Percentiles rank a stretch among this genome's conserved stretches.
Evolutionary conservation across 2,329 filamentous ascomycete genomes (phyloP).

Genomic region (Fusarium irregulare): DNA sequence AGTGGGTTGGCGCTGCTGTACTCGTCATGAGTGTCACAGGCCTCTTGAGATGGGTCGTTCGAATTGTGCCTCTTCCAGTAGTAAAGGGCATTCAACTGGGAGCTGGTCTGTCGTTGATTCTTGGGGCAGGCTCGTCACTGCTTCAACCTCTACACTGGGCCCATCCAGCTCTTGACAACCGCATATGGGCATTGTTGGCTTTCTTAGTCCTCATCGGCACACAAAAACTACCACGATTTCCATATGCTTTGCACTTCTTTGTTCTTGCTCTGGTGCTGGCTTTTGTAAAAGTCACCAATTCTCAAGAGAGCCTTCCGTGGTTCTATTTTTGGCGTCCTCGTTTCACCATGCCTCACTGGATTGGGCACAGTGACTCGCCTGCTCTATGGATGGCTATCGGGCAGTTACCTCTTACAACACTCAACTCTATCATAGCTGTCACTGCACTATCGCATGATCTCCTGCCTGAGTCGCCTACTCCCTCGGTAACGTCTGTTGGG

Average conservation of each 20-base stretch:
- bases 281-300: slow-evolving; percentile 52
- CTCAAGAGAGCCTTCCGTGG: slow-evolving; percentile 57
- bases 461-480: slow-evolving; percentile 73
- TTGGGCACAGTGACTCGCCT: slow-evolving; percentile 46
- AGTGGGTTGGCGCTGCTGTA: slow-evolving; percentile 78
- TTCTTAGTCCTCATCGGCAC: slow-evolving; percentile 78
- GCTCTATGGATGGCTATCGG: slow-evolving; percentile 75
- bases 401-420: slow-evolving; percentile 88
- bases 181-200: slow-evolving; percentile 78
- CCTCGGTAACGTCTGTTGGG: slow-evolving; percentile 80
- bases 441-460: slow-evolving; percentile 82
- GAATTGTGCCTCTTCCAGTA: slow-evolving; percentile 83
- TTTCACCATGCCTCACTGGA: slow-evolving; percentile 53
- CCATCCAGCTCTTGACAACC: slow-evolving; percentile 78
- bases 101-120: slow-evolving; percentile 83
- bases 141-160: slow-evolving; percentile 77
- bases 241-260: slow-evolving; percentile 82
- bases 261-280: slow-evolving; percentile 75
- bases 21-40: slow-evolving; percentile 83
- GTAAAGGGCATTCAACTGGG: slow-evolving; percentile 96
- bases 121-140: slow-evolving; percentile 78
- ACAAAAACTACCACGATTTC: slow-evolving; percentile 73
- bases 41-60: slow-evolving; percentile 77
- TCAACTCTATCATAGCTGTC: slow-evolving; percentile 93
- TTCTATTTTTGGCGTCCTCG: slow-evolving; percentile 71